phyloP scores from a whole-genome alignment of 257 asterid genomes.

The Henckelia pumila region DNA sequence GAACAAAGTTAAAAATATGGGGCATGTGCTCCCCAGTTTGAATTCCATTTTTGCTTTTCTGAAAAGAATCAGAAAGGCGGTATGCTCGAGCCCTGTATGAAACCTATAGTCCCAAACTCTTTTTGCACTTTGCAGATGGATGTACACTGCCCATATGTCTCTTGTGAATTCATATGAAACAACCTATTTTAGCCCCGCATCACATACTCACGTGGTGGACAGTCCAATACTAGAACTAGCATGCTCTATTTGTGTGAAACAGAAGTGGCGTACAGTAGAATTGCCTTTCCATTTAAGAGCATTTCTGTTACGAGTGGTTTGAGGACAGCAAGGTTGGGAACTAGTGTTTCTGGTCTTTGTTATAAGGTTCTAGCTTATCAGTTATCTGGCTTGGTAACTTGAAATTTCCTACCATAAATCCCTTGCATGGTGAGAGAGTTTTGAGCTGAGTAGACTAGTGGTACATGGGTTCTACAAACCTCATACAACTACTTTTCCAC shows the following conservation, averaged over 20 bases:
- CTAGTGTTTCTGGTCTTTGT: not conserved
- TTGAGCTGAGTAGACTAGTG: too few species aligned
- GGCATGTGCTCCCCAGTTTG: conserved; percentile 2
- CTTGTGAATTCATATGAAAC: not conserved
- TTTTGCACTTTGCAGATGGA: not conserved
- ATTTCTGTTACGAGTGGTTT: not conserved
- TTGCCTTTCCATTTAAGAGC: not conserved
- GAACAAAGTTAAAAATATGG: not conserved
- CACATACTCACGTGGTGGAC: conserved; percentile 13
- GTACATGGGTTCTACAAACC: not conserved
- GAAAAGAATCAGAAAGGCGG: not conserved
- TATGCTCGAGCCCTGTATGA: not conserved
- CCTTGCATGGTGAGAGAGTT: not conserved
- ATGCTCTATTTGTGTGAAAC: not conserved
- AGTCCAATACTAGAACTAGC: not conserved
- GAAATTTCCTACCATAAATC: not conserved
- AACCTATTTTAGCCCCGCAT: conserved; percentile 17
- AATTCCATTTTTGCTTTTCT: not conserved
- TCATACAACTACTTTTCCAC: not conserved
- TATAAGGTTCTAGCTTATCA: not conserved
- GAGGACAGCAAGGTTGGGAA: not conserved
- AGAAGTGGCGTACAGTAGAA: not conserved
- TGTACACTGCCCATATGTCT: not conserved
- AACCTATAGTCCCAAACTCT: not conserved
- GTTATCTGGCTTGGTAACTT: not conserved